These are phyloP conservation scores for Lichtheimia corymbifera DNA, from an alignment of 371 early-diverging fungal genomes.

Conservation along the genomic window DNA sequence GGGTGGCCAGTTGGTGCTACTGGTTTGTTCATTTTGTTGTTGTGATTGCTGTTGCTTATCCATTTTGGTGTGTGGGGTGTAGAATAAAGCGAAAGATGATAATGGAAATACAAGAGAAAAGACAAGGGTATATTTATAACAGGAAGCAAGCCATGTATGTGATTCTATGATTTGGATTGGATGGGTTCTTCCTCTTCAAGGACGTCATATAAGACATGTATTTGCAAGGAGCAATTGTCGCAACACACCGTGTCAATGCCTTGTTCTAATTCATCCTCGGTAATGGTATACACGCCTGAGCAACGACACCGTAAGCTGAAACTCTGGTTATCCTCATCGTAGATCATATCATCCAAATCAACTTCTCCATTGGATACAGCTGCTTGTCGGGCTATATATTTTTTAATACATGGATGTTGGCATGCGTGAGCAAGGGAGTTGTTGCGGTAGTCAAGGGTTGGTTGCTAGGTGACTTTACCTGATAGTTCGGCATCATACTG, in stretches of 20 bases:
- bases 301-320: slow-evolving; percentile 54
- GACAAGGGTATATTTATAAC: too few species aligned
- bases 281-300: slow-evolving; percentile 50
- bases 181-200: slow-evolving; percentile 27
- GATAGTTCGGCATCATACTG: slow-evolving; percentile 43
- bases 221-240: slow-evolving; percentile 53
- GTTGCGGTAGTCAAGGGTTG: too few species aligned
- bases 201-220: slow-evolving; percentile 56
- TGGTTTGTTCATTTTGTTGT: neutral
- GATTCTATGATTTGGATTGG: too few species aligned
- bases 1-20: neutral
- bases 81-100: too few species aligned
- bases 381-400: slow-evolving; percentile 16
- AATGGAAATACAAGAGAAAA: too few species aligned
- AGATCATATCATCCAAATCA: slow-evolving; percentile 49
- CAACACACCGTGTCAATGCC: slow-evolving; percentile 54
- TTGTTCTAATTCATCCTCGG: slow-evolving; percentile 52
- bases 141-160: too few species aligned
- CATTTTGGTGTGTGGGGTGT: too few species aligned
- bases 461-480: slow-evolving; percentile 20
- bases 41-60: too few species aligned
- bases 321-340: slow-evolving; percentile 23
- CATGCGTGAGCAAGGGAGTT: too few species aligned
- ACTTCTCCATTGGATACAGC: slow-evolving; percentile 45
- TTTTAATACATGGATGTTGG: neutral